Conservation (phyloP, 805 yeast genomes). For the Hanseniaspora singularis region DNA sequence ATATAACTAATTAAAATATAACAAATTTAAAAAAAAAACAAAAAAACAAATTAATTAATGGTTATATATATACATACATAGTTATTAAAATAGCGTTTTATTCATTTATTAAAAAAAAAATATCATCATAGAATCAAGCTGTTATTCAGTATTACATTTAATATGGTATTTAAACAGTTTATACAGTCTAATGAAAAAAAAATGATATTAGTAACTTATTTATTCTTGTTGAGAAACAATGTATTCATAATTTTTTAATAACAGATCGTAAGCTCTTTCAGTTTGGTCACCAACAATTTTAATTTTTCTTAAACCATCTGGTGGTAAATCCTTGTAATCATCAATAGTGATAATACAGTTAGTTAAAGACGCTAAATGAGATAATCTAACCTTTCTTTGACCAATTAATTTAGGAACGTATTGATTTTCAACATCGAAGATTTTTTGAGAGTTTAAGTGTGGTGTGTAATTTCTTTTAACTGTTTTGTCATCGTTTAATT, state of each 20-base stretch:
- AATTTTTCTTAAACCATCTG: constrained; percentile 57
- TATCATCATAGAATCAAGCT: too few species aligned
- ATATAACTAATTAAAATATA: too few species aligned
- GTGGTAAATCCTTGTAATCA: constrained; percentile 50
- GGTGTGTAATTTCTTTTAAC: constrained; percentile 32
- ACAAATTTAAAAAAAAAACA: too few species aligned
- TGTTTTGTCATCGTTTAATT: not conserved
- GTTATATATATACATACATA: too few species aligned
- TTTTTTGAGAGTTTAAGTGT: constrained; percentile 40
- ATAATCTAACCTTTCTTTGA: constrained; percentile 72
- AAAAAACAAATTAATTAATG: too few species aligned
- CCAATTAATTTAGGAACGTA: constrained; percentile 87
- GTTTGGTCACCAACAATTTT: constrained; percentile 32
- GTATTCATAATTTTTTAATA: not conserved
- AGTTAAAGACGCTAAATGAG: constrained; percentile 65
- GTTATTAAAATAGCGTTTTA: not conserved
- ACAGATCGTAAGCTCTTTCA: constrained; percentile 1
- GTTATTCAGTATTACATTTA: too few species aligned
- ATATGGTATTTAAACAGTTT: too few species aligned
- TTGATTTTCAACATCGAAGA: constrained; percentile 56
- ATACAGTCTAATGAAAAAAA: too few species aligned
- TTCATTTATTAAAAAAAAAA: not conserved
- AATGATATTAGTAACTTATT: too few species aligned
- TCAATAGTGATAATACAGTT: constrained; percentile 72
- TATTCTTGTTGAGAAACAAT: not conserved